phyloP scores from a whole-genome alignment of 371 early-diverging fungal genomes.

The Syncephalastrum sp. region DNA sequence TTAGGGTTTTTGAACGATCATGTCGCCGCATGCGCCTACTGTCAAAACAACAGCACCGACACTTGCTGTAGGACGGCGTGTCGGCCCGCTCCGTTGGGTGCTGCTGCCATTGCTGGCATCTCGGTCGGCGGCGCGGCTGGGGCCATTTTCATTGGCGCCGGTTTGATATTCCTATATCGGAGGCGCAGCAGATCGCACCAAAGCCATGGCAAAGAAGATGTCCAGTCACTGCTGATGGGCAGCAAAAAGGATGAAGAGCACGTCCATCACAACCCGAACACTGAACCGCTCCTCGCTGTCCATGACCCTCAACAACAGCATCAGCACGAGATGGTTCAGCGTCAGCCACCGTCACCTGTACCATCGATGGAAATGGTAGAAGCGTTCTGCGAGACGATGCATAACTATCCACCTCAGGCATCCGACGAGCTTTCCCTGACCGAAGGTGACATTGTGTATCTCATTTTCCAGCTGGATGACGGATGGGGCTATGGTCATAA shows the following conservation, averaged over 20 bases:
- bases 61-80: constrained; percentile 23
- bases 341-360: neutral
- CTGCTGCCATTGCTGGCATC: constrained; percentile 11
- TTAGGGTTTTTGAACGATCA: constrained; percentile 26
- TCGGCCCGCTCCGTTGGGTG: constrained; percentile 14
- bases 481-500: constrained; percentile 73
- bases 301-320: neutral
- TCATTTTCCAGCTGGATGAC: constrained; percentile 57
- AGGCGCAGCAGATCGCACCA: too few relatives aligned
- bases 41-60: constrained; percentile 16
- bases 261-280: too few relatives aligned
- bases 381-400: constrained; percentile 36
- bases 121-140: constrained; percentile 5
- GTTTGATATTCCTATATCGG: too few relatives aligned
- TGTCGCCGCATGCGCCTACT: constrained; percentile 25
- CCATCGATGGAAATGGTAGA: constrained; percentile 11
- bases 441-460: constrained; percentile 60
- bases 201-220: too few relatives aligned
- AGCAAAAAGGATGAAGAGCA: too few relatives aligned
- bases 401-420: constrained; percentile 47
- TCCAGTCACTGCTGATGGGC: too few relatives aligned
- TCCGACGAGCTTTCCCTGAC: constrained; percentile 63
- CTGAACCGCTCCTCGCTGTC: too few relatives aligned
- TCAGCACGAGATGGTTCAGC: constrained; percentile 3
- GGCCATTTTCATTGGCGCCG: constrained; percentile 10